Base-by-base conservation (phyloP, 176 grass and related monocot genomes). In the Themeda triandra region DNA sequence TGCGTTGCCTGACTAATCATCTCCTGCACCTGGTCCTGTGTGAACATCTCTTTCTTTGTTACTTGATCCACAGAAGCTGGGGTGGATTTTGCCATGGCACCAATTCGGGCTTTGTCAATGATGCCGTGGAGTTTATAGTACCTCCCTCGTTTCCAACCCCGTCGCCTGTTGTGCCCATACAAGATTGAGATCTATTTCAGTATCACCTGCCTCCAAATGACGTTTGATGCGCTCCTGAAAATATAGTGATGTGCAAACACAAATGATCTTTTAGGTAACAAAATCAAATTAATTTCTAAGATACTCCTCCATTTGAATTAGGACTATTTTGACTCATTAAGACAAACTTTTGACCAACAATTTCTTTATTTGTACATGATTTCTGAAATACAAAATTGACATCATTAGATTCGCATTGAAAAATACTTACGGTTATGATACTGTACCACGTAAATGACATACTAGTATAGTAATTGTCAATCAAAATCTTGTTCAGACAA, bases 91-190 rank as follows among this genome's bases (percentile, higher is more conserved):
- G 80, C 65, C 86, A 88, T 83, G 37, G 39, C 28, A 21, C 53
- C 9, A 25, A 88, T 39, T 28, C n/a, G 63, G 39, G 29, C 11
- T 71, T 88, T 88, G 73, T 88, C 73, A 63, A 83, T 82, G 86
- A 88, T 70, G 76, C 80, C 79, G 13, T 75, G 73, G 14, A 88
- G 80, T 31, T 73, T 73, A 68, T 82, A 83, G 86, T 83, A 88
- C 64, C 72, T 83, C 64, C 86, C 73, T 39, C 65, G 36, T 5
- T 63, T 63, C 73, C 53, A 24, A 0, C 86, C 80, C 13, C 86
- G 73, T 40, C 54, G 56, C 44, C 35, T 88, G 60, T 23, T 59
- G 35, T 45, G 73, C 80, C 80, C 79, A 70, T 77, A 62, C 72
- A 77, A 87, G 64, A 82, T 83, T 80, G 39, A 73, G 49, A 66